Percentiles rank a stretch among this genome's conserved stretches.
Evolutionary conservation across 495 filamentous ascomycete genomes (phyloP).

Genomic region (Lepraria neglecta): DNA sequence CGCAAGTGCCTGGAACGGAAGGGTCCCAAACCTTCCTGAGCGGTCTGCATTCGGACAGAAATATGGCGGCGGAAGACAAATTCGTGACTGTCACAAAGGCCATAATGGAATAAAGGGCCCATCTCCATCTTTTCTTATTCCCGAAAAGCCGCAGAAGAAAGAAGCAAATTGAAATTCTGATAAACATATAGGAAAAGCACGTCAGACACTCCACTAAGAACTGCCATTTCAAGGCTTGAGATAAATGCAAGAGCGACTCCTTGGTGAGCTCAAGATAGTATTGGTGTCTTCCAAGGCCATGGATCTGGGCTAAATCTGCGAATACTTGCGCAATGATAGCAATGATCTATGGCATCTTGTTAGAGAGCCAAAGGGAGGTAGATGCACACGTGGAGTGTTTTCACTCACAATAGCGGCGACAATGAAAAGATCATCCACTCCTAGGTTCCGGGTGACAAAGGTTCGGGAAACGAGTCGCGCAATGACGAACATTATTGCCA

Average conservation of each 20-base stretch:
- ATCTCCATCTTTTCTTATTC: conserved; percentile 33
- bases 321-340: background rate
- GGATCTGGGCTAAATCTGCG: background rate
- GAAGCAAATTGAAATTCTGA: conserved; percentile 43
- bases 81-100: conserved; percentile 35
- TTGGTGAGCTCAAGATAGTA: conserved; percentile 4
- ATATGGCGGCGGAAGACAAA: conserved; percentile 39
- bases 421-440: conserved; percentile 12
- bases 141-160: conserved; percentile 41
- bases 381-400: too few species aligned
- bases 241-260: background rate
- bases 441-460: background rate
- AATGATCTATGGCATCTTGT: background rate
- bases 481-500: too few species aligned
- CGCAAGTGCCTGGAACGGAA: conserved; percentile 34
- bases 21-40: conserved; percentile 42
- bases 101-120: conserved; percentile 38
- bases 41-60: conserved; percentile 43
- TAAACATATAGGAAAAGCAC: conserved; percentile 27
- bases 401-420: background rate
- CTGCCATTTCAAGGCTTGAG: conserved; percentile 7
- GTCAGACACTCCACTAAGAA: background rate
- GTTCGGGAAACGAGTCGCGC: too few species aligned
- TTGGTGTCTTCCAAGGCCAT: conserved; percentile 12
- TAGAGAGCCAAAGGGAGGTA: background rate